Percentiles rank a stretch among this genome's conserved stretches.
Evolutionary conservation across 2,329 filamentous ascomycete species (phyloP).

Genomic region (Colletotrichum somersetense): DNA sequence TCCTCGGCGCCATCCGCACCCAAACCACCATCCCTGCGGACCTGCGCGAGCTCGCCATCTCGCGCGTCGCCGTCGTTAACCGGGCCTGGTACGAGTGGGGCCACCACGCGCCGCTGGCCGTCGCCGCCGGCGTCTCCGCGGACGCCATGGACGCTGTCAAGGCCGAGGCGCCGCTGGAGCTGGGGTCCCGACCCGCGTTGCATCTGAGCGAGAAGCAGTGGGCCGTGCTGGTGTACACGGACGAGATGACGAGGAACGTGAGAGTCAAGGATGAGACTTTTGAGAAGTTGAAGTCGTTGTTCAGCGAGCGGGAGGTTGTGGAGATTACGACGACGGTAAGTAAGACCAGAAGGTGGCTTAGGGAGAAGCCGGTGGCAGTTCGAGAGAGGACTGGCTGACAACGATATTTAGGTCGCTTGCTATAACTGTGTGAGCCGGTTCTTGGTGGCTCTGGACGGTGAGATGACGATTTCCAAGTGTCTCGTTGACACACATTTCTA

Average conservation of each 20-base stretch:
- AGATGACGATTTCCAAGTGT: conserved; percentile 47
- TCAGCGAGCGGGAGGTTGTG: conserved; percentile 79
- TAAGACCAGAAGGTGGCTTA: conserved; percentile 1
- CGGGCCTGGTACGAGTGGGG: conserved; percentile 88
- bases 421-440: conserved; percentile 92
- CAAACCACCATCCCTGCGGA: conserved; percentile 63
- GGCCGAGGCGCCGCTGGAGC: conserved; percentile 46
- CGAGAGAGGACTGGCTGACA: conserved; percentile 35
- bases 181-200: conserved; percentile 48
- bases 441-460: conserved; percentile 83
- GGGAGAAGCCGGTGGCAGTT: neutral
- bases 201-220: conserved; percentile 71
- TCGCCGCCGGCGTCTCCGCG: conserved; percentile 67
- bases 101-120: conserved; percentile 78
- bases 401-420: conserved; percentile 65
- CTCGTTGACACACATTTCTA: conserved; percentile 42
- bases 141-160: conserved; percentile 62
- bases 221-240: conserved; percentile 79
- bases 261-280: conserved; percentile 78
- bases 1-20: conserved; percentile 74
- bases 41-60: conserved; percentile 83
- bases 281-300: conserved; percentile 68
- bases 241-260: conserved; percentile 86
- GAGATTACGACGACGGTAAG: conserved; percentile 82
- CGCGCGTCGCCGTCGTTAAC: conserved; percentile 84